A percentile compares a stretch with the other conserved stretches of the same genome.
phyloP scores from a whole-genome alignment of 306 rosid species.

The Crotalaria pallida region DNA sequence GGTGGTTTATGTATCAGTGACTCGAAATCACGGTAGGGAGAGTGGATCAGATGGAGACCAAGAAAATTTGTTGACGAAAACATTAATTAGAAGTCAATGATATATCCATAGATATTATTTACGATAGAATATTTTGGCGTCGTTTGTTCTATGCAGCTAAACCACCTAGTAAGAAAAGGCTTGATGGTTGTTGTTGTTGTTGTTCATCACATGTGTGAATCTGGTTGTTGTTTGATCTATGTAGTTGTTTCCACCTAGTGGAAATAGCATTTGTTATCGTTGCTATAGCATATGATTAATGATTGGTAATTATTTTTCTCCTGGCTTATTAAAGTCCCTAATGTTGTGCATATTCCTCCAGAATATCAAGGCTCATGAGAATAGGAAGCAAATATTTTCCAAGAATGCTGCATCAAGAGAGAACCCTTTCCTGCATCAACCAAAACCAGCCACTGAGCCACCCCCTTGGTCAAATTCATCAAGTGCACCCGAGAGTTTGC shows the following conservation, averaged over 20 bases:
- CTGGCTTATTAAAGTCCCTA: neutral
- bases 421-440: slow-evolving; percentile 59
- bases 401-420: slow-evolving; percentile 57
- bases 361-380: slow-evolving; percentile 94
- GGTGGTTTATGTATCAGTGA: too few species aligned
- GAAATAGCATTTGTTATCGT: neutral
- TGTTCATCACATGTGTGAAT: neutral
- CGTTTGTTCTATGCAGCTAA: neutral
- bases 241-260: too few species aligned
- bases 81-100: too few species aligned
- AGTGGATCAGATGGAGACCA: too few species aligned
- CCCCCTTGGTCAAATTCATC: slow-evolving; percentile 78
- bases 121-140: neutral
- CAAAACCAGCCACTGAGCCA: slow-evolving; percentile 60
- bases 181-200: neutral
- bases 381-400: slow-evolving; percentile 79
- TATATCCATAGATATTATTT: too few species aligned
- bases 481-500: slow-evolving; percentile 39
- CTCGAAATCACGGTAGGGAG: too few species aligned
- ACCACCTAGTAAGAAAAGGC: neutral
- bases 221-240: neutral
- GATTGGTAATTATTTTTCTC: neutral
- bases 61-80: too few species aligned
- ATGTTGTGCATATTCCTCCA: slow-evolving; percentile 24
- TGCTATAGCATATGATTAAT: too few species aligned